Conservation (phyloP, 1,284 basidiomycete genomes). For the Amylostereum areolatum region DNA sequence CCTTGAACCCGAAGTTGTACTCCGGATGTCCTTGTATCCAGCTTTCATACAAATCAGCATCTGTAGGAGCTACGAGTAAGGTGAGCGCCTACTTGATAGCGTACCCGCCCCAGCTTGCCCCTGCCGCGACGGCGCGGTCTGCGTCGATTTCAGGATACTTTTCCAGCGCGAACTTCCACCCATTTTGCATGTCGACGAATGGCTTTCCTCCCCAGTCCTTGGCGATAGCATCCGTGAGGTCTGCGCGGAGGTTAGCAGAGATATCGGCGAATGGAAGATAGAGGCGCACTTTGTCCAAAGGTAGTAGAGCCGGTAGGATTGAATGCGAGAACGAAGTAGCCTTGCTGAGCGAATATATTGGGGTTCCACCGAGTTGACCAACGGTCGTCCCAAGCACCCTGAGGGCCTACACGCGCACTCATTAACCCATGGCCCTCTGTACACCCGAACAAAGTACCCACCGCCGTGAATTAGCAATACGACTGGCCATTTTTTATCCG, state of each 20-base stretch:
- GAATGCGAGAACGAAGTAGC: constrained; percentile 79
- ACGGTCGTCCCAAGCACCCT: constrained; percentile 76
- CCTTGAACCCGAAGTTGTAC: constrained; percentile 81
- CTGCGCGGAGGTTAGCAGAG: constrained; percentile 28
- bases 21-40: constrained; percentile 95
- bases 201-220: constrained; percentile 86
- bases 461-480: constrained; percentile 75
- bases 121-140: constrained; percentile 75
- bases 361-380: constrained; percentile 90
- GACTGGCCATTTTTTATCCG: constrained; percentile 71
- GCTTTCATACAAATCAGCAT: constrained; percentile 33
- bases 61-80: not conserved
- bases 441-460: constrained; percentile 11
- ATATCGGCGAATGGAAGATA: not conserved
- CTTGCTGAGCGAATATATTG: constrained; percentile 77
- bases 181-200: constrained; percentile 73
- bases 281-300: constrained; percentile 69
- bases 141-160: constrained; percentile 79
- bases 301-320: constrained; percentile 89
- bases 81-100: constrained; percentile 62
- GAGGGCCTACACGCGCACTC: constrained; percentile 44
- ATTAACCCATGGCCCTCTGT: not conserved
- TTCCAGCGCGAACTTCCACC: constrained; percentile 68
- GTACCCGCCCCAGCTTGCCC: constrained; percentile 79
- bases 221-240: constrained; percentile 75